Evolutionary conservation across 1,139 yeast genomes (phyloP), one percentile per base, ranked within the genome.

Genomic region (Hyphopichia wangnamkhiaoensis): DNA sequence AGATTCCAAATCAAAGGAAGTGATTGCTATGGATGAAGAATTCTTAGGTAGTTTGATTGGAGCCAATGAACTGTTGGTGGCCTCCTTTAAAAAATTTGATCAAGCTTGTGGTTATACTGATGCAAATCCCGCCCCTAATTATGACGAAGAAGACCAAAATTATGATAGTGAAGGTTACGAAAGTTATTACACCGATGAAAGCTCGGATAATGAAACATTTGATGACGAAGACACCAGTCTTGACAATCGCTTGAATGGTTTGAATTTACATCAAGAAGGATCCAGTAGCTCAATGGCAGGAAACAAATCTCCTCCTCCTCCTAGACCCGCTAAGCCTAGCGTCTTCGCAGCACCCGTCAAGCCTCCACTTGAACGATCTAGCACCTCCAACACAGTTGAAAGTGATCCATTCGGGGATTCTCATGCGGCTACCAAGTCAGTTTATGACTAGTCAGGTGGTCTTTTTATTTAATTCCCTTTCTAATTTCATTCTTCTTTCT

Each of bases 41-140:
- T 85, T 83, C 48, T 66, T 93, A 50, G 98, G 97, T 8, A 77
- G 91, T 37, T 72, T 93, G 49, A 79, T 93, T 44, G 84, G 80
- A 47, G 95, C 96, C 36, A 93, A 93, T 58, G 98, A 93, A 53
- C 91, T 85, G 54, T 74, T 93, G 46, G 95, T 93, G 9, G 69
- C 68, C 4, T 83, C 90, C 0, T 73, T 93, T 53, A 80, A 82
- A 51, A 64, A 71, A 44, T 90, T 81, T 58, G 96, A 91, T 46
- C 40, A 48, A 2, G 58, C 63, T 40, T 62, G 73, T 31, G 77
- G 78, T 2, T 65, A 65, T 41, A 52, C 65, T 2, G 62, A 47
- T 2, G 63, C 54, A 3, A 65, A 63, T 34, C 71, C 73, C 0
- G 71, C 72, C 1, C 73, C 72, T 8, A 44, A 49, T 25, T 59